Evolutionary conservation across 2,329 filamentous ascomycete species (phyloP).

Genomic region (Pyrenochaeta sp.): DNA sequence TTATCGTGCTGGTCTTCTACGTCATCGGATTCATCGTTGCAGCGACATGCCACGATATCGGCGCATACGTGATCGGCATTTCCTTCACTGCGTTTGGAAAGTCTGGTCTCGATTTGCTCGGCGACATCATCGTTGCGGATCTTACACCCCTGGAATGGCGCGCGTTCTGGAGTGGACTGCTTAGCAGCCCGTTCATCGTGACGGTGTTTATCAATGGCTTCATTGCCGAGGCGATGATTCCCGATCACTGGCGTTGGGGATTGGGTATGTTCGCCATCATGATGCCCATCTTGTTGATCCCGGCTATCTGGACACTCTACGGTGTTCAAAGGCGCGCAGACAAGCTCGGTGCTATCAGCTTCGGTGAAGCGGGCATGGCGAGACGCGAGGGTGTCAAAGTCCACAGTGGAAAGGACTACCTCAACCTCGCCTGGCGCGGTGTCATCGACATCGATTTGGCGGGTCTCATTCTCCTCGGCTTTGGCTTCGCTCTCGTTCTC

Average conservation of each 20-base stretch:
- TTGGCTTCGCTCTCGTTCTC: conserved; percentile 26
- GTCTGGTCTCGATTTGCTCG: conserved; percentile 35
- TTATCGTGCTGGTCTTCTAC: conserved; percentile 47
- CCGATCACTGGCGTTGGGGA: conserved; percentile 42
- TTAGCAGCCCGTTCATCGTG: conserved; percentile 45
- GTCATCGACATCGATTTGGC: conserved; percentile 27
- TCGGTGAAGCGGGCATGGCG: conserved; percentile 18
- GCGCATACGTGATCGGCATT: conserved; percentile 33
- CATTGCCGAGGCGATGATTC: conserved; percentile 50
- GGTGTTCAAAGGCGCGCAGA: conserved; percentile 25
- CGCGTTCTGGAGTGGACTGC: conserved; percentile 30
- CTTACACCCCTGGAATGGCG: conserved; percentile 39
- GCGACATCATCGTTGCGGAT: conserved; percentile 39
- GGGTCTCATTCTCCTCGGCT: conserved; percentile 24
- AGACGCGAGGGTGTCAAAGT: conserved; percentile 12
- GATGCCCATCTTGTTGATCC: conserved; percentile 26
- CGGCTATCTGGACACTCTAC: conserved; percentile 36
- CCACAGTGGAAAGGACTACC: conserved; percentile 7
- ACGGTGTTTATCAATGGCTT: conserved; percentile 53
- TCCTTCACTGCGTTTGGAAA: conserved; percentile 37
- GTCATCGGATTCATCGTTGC: conserved; percentile 25
- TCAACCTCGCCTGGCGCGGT: conserved; percentile 26
- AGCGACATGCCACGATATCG: conserved; percentile 20
- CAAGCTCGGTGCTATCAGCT: conserved; percentile 23
- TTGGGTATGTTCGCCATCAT: conserved; percentile 37